Conservation (phyloP, 805 yeast species). For the Ogataea allantospora region DNA sequence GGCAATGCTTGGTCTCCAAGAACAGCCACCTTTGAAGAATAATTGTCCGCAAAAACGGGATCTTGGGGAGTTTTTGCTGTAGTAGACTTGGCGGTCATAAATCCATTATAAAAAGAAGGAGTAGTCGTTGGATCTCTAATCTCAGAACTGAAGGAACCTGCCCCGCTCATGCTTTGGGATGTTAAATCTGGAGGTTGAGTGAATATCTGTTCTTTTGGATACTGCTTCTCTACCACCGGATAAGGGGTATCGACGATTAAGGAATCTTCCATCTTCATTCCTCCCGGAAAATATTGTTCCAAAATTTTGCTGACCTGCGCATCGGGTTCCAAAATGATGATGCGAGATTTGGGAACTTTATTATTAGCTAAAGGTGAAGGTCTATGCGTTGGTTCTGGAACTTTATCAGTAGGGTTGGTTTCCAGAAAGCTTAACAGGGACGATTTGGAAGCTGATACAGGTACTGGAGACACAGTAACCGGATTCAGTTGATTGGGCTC, state of each 20-base stretch:
- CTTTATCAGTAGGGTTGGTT: slow-evolving; percentile 2
- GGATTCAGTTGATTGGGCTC: not conserved
- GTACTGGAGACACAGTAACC: slow-evolving; percentile 31
- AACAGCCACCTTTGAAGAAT: slow-evolving; percentile 25
- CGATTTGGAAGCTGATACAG: slow-evolving; percentile 27
- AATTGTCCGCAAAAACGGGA: slow-evolving; percentile 11
- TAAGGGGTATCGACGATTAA: slow-evolving; percentile 53
- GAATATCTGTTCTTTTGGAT: not conserved
- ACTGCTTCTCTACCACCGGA: slow-evolving; percentile 11
- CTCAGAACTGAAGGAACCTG: slow-evolving; percentile 9
- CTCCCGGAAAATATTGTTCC: slow-evolving; percentile 61
- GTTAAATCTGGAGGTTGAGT: not conserved
- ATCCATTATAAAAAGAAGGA: slow-evolving; percentile 11
- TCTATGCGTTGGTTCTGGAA: slow-evolving; percentile 5
- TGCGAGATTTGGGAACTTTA: not conserved
- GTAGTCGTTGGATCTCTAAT: slow-evolving; percentile 9
- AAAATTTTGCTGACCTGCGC: slow-evolving; percentile 54
- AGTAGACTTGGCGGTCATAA: slow-evolving; percentile 12
- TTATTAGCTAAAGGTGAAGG: slow-evolving; percentile 3
- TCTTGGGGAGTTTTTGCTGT: slow-evolving; percentile 16
- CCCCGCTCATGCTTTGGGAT: slow-evolving; percentile 1
- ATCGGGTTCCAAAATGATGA: slow-evolving; percentile 53
- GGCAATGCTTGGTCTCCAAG: slow-evolving; percentile 32
- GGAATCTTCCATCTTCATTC: slow-evolving; percentile 67
- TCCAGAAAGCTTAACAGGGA: slow-evolving; percentile 17